Conservation (phyloP, 2,329 filamentous ascomycete genomes). For the Intubia oerlemansii region DNA sequence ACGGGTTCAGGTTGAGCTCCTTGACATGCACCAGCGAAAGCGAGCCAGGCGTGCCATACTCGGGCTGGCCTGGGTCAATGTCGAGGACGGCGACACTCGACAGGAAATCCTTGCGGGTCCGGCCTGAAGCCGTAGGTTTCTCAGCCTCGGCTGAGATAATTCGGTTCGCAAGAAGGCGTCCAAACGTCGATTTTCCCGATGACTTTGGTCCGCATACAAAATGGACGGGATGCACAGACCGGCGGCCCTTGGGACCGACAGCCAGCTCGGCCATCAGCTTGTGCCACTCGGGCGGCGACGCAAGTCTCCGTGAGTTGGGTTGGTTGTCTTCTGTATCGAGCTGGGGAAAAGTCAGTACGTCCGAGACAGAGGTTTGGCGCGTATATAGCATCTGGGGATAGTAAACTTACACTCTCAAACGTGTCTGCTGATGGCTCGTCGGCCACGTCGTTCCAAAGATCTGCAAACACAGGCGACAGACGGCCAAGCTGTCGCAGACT, state of each 20-base stretch:
- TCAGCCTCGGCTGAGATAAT: slow-evolving; percentile 29
- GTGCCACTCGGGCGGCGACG: slow-evolving; percentile 38
- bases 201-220: slow-evolving; percentile 50
- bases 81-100: slow-evolving; percentile 39
- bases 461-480: slow-evolving; percentile 44
- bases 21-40: slow-evolving; percentile 43
- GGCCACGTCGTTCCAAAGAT: slow-evolving; percentile 36
- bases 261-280: slow-evolving; percentile 28
- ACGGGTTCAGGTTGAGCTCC: slow-evolving; percentile 39
- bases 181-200: slow-evolving; percentile 58
- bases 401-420: slow-evolving; percentile 3
- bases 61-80: slow-evolving; percentile 57
- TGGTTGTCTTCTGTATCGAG: slow-evolving; percentile 26
- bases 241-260: slow-evolving; percentile 9
- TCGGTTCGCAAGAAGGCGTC: slow-evolving; percentile 42
- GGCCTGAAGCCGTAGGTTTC: too few relatives aligned
- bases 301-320: slow-evolving; percentile 27
- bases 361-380: too few relatives aligned
- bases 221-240: slow-evolving; percentile 15
- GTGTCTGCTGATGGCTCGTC: slow-evolving; percentile 33
- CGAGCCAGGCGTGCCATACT: slow-evolving; percentile 49
- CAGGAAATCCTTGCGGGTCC: slow-evolving; percentile 10
- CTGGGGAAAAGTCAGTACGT: too few relatives aligned
- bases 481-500: slow-evolving; percentile 30
- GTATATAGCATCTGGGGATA: too few relatives aligned